phyloP scores from a whole-genome alignment of 2,329 filamentous ascomycete species.

The Epichloe elymi region DNA sequence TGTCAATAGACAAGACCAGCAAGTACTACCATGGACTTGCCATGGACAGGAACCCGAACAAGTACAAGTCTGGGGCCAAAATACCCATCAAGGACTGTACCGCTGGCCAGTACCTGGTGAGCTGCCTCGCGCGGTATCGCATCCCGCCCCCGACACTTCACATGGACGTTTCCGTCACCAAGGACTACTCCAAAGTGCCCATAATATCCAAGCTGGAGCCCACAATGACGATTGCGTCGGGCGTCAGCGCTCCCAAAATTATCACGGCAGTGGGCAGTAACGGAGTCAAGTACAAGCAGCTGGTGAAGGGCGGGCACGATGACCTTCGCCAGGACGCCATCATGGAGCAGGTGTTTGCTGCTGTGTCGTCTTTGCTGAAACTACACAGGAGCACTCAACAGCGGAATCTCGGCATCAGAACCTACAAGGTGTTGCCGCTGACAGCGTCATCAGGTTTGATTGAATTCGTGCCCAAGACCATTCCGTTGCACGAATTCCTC shows the following conservation, averaged over 20 bases:
- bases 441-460: constrained; percentile 80
- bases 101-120: constrained; percentile 50
- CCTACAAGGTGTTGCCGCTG: constrained; percentile 91
- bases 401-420: constrained; percentile 78
- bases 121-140: constrained; percentile 47
- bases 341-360: constrained; percentile 99
- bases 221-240: constrained; percentile 73
- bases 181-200: constrained; percentile 66
- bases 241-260: constrained; percentile 87
- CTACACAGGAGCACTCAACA: constrained; percentile 79
- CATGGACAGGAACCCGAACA: constrained; percentile 47
- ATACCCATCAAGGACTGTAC: constrained; percentile 49
- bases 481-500: constrained; percentile 82
- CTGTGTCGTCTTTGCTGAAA: constrained; percentile 80
- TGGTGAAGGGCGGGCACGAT: constrained; percentile 92
- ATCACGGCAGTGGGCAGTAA: constrained; percentile 69
- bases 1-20: constrained; percentile 60
- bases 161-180: constrained; percentile 58
- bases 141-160: constrained; percentile 86
- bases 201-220: constrained; percentile 59
- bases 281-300: constrained; percentile 70
- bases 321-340: constrained; percentile 93
- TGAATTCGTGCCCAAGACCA: constrained; percentile 90
- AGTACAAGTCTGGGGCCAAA: constrained; percentile 55
- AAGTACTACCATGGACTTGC: constrained; percentile 52